A percentile compares a stretch with the other conserved stretches of the same genome.
Evolutionary conservation across 441 rosid species (phyloP).

Genomic region (Cnidoscolus chayamansa): DNA sequence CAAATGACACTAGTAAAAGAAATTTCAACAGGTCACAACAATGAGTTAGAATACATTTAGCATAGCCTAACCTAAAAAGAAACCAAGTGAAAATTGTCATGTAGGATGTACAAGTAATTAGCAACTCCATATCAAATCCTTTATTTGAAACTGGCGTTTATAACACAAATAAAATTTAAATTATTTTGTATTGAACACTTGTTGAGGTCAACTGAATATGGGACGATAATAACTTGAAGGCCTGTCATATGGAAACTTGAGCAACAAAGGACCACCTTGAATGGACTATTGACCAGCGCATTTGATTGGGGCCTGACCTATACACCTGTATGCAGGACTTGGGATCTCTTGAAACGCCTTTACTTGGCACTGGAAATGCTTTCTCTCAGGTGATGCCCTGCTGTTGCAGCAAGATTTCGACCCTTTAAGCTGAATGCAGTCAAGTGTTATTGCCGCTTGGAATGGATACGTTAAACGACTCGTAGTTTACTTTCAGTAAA

Average conservation of each 20-base stretch:
- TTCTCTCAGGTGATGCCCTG: constrained; percentile 63
- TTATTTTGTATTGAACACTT: too few species aligned
- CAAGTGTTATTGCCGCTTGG: constrained; percentile 63
- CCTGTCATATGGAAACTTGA: background rate
- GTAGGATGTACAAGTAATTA: background rate
- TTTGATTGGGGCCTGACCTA: constrained; percentile 68
- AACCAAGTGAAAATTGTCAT: background rate
- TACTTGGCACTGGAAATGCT: constrained; percentile 83
- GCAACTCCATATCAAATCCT: background rate
- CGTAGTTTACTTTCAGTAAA: background rate
- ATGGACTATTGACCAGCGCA: constrained; percentile 46
- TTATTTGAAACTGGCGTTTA: background rate
- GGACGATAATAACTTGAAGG: background rate
- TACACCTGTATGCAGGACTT: constrained; percentile 84
- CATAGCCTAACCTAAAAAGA: background rate
- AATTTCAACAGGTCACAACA: background rate
- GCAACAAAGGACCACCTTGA: constrained; percentile 21
- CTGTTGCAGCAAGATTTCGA: constrained; percentile 16
- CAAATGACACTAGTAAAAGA: background rate
- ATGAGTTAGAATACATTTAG: background rate
- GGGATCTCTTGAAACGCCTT: constrained; percentile 58
- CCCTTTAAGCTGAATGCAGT: background rate
- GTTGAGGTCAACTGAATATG: background rate
- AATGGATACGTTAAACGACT: constrained; percentile 67
- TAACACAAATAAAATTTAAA: background rate